Percentiles rank a stretch among this genome's conserved stretches.
Evolutionary conservation across 371 early-diverging fungal genomes (phyloP).

Genomic region (Phascolomyces articulosus): DNA sequence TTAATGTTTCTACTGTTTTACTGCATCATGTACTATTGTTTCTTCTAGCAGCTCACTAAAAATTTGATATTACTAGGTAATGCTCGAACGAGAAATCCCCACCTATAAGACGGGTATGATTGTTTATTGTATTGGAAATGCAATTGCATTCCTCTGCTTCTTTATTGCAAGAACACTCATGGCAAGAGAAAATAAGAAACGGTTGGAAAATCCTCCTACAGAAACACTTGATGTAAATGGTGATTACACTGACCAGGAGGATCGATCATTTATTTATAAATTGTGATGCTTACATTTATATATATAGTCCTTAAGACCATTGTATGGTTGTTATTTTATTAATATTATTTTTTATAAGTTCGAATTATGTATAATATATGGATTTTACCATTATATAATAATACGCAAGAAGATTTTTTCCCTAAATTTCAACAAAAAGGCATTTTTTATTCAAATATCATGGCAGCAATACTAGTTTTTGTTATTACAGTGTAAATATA

Average conservation of each 20-base stretch:
- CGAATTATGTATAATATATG: no score
- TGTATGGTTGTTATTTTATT: neutral
- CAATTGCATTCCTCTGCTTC: constrained; percentile 25
- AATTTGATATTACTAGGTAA: constrained; percentile 6
- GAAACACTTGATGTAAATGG: constrained; percentile 22
- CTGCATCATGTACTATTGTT: neutral
- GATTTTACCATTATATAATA: no score
- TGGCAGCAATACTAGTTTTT: no score
- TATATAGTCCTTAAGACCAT: no score
- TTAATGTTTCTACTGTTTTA: neutral
- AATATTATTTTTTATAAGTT: neutral
- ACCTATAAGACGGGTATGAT: constrained; percentile 26
- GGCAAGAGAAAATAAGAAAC: constrained; percentile 22
- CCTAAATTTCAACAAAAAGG: no score
- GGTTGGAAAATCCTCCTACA: constrained; percentile 19
- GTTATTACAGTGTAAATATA: no score
- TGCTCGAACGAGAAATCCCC: constrained; percentile 21
- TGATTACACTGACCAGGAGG: constrained; percentile 39
- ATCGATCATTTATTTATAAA: constrained; percentile 38
- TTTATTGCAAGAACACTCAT: constrained; percentile 22
- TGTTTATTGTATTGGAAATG: constrained; percentile 29
- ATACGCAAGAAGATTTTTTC: no score
- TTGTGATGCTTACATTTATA: constrained; percentile 18
- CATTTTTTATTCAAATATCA: no score
- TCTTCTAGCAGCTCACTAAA: neutral